phyloP scores from a whole-genome alignment of 1,139 yeast genomes.

The Yamadazyma atmosphaerica region DNA sequence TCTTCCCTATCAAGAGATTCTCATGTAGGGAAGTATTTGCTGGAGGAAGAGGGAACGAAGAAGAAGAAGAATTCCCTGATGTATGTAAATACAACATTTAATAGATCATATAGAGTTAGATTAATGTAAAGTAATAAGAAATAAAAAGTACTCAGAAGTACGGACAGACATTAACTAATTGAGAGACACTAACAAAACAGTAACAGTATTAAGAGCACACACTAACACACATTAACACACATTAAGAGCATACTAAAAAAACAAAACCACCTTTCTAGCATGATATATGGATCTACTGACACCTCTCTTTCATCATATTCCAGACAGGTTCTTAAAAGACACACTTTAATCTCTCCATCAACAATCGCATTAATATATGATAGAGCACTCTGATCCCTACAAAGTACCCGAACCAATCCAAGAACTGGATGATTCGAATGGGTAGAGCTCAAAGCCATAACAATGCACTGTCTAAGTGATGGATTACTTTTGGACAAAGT shows the following conservation, averaged over 20 bases:
- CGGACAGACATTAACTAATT: too few relatives aligned
- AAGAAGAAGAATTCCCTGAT: constrained; percentile 48
- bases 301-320: constrained; percentile 53
- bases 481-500: constrained; percentile 57
- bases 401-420: constrained; percentile 16
- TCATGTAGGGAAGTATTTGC: constrained; percentile 44
- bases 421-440: constrained; percentile 21
- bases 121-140: not conserved
- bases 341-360: constrained; percentile 48
- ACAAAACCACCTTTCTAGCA: too few relatives aligned
- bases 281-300: constrained; percentile 53
- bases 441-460: constrained; percentile 23
- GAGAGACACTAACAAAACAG: not conserved
- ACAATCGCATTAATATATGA: constrained; percentile 44
- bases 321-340: constrained; percentile 56
- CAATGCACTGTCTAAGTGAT: constrained; percentile 54
- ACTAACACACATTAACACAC: not conserved
- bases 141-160: not conserved
- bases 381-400: constrained; percentile 15
- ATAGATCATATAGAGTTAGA: constrained; percentile 1
- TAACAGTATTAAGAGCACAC: not conserved
- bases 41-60: constrained; percentile 43
- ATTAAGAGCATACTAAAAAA: constrained; percentile 3
- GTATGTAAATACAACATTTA: constrained; percentile 34
- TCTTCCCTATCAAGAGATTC: constrained; percentile 37